Evolutionary conservation across 371 early-diverging fungal genomes (phyloP).

Genomic region (Umbelopsis sp.): DNA sequence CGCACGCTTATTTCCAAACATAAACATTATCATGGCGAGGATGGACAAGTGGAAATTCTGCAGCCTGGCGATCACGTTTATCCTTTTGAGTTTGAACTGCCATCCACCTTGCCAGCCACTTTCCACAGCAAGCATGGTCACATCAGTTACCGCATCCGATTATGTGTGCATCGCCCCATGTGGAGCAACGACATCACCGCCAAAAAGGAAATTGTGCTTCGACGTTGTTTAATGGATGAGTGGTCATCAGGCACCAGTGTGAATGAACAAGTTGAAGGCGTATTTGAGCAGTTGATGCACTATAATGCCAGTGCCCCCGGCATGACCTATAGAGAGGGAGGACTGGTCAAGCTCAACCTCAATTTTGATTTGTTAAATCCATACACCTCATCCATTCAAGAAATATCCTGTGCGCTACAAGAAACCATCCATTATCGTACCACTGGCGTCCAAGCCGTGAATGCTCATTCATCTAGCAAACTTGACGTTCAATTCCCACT

Average conservation of each 20-base stretch:
- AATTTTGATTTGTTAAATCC: slow-evolving; percentile 38
- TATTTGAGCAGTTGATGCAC: slow-evolving; percentile 12
- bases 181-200: slow-evolving; percentile 40
- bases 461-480: slow-evolving; percentile 34
- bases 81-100: slow-evolving; percentile 45
- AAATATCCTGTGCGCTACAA: slow-evolving; percentile 48
- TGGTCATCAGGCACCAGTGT: slow-evolving; percentile 25
- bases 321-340: slow-evolving; percentile 52
- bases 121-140: slow-evolving; percentile 50
- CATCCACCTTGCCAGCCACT: slow-evolving; percentile 44
- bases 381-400: slow-evolving; percentile 34
- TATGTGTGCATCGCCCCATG: slow-evolving; percentile 42
- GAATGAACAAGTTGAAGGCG: slow-evolving; percentile 34
- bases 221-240: slow-evolving; percentile 45
- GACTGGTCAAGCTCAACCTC: slow-evolving; percentile 43
- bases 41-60: slow-evolving; percentile 33
- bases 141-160: slow-evolving; percentile 44
- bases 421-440: slow-evolving; percentile 52
- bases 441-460: slow-evolving; percentile 33
- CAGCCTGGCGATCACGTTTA: slow-evolving; percentile 43
- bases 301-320: slow-evolving; percentile 42
- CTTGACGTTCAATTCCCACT: slow-evolving; percentile 34
- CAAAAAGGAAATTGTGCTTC: slow-evolving; percentile 37
- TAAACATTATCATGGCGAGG: slow-evolving; percentile 39
- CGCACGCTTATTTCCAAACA: slow-evolving; percentile 40